These are phyloP conservation scores for Biscogniauxia sp. DNA, from an alignment of 2,329 filamentous ascomycete species.

Conservation along the genomic window DNA sequence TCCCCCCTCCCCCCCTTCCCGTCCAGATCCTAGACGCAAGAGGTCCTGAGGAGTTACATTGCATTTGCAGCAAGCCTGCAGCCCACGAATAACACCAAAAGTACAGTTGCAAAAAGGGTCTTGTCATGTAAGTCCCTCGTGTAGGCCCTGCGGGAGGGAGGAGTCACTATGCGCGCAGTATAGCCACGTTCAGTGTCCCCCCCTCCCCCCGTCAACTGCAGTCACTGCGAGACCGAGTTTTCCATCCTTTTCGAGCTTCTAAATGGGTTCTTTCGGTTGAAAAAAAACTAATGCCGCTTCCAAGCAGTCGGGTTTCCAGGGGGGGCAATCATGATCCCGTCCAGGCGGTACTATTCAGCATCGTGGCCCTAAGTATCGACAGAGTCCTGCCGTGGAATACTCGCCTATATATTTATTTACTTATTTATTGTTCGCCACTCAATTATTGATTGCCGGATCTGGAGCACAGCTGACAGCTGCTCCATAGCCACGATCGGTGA, in stretches of 20 bases:
- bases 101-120: not conserved
- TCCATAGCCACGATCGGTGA: not conserved
- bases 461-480: not conserved
- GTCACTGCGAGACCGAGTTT: not conserved
- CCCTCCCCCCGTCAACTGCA: not conserved
- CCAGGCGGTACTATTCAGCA: not conserved
- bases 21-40: not conserved
- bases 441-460: not conserved
- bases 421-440: not conserved
- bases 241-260: not conserved
- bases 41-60: not conserved
- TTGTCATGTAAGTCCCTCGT: not conserved
- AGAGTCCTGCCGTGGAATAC: not conserved
- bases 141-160: not conserved
- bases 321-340: not conserved
- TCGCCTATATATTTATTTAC: not conserved
- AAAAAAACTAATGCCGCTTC: slow-evolving; percentile 16
- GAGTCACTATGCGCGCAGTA: not conserved
- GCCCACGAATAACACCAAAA: not conserved
- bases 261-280: slow-evolving; percentile 8
- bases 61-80: not conserved
- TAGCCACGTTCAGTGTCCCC: not conserved
- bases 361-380: not conserved
- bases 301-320: slow-evolving; percentile 16
- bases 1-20: not conserved